These are phyloP conservation scores for Pythium aquatile DNA, from an alignment of 352 stramenopile species.

Conservation along the genomic window DNA sequence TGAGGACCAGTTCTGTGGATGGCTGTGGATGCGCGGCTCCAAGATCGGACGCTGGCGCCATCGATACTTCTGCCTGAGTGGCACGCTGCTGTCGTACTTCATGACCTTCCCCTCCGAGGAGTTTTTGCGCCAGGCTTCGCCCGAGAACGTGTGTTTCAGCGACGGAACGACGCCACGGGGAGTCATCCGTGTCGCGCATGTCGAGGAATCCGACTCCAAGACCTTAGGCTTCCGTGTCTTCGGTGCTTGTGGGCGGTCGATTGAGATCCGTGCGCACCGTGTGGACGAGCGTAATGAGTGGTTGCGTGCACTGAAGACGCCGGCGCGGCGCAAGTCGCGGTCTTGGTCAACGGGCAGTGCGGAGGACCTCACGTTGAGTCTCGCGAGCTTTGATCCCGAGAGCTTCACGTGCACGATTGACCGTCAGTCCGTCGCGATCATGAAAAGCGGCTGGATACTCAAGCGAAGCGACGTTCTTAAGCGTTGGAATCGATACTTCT, in stretches of 20 bases:
- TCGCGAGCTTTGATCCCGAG: conserved; percentile 58
- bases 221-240: conserved; percentile 70
- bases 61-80: conserved; percentile 73
- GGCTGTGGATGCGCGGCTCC: conserved; percentile 75
- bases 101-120: conserved; percentile 69
- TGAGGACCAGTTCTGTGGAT: conserved; percentile 77
- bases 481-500: conserved; percentile 72
- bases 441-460: conserved; percentile 65
- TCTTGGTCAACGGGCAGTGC: conserved; percentile 55
- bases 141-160: conserved; percentile 43
- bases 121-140: conserved; percentile 57
- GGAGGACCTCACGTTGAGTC: conserved; percentile 51
- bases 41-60: conserved; percentile 66
- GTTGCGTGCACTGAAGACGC: conserved; percentile 61
- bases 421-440: conserved; percentile 57
- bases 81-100: conserved; percentile 69
- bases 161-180: conserved; percentile 56
- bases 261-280: conserved; percentile 68
- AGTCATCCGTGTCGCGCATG: conserved; percentile 68
- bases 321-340: conserved; percentile 53
- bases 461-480: conserved; percentile 58
- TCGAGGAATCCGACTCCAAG: conserved; percentile 55
- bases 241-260: conserved; percentile 58
- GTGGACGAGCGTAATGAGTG: conserved; percentile 66
- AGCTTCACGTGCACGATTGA: conserved; percentile 48